Evolutionary conservation across 2,329 filamentous ascomycete genomes (phyloP).

Genomic region (Colletotrichum euphorbiae): DNA sequence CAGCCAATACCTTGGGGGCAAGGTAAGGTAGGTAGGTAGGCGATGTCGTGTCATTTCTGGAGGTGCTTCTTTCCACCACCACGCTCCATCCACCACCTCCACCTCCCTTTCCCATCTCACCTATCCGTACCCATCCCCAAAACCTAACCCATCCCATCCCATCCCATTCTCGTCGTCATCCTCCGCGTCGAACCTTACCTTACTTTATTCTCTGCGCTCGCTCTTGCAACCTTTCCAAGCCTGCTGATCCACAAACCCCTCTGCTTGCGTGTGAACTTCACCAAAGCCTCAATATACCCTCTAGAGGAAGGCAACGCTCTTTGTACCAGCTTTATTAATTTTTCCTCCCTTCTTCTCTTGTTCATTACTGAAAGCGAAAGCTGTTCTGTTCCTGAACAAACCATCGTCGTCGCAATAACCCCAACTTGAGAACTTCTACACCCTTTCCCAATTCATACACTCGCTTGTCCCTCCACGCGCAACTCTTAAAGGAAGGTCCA

Average conservation of each 20-base stretch:
- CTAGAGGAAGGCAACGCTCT: constrained; percentile 18
- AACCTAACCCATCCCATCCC: constrained; percentile 10
- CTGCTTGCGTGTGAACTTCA: constrained; percentile 5
- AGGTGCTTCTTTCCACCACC: constrained; percentile 1
- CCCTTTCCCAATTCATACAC: constrained; percentile 31
- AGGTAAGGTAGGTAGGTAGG: background rate
- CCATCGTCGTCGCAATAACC: background rate
- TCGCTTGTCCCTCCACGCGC: constrained; percentile 32
- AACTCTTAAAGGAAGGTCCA: constrained; percentile 21
- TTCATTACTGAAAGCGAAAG: background rate
- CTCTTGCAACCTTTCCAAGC: constrained; percentile 25
- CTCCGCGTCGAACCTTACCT: background rate
- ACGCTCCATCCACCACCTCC: background rate
- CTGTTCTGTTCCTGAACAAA: background rate
- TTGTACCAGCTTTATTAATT: constrained; percentile 26
- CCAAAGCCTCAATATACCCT: constrained; percentile 14
- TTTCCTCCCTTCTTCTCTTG: background rate
- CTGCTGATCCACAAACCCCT: constrained; percentile 20
- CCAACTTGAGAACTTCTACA: constrained; percentile 5
- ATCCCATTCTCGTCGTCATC: background rate
- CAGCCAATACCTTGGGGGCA: background rate
- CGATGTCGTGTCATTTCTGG: constrained; percentile 37
- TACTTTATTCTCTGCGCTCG: constrained; percentile 31
- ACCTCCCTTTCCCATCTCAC: constrained; percentile 10
- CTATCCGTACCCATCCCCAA: constrained; percentile 1